A percentile compares a stretch with the other conserved stretches of the same genome.
Evolutionary conservation across 495 filamentous ascomycete species (phyloP).

Genomic region (Thermothielavioides terrestris): DNA sequence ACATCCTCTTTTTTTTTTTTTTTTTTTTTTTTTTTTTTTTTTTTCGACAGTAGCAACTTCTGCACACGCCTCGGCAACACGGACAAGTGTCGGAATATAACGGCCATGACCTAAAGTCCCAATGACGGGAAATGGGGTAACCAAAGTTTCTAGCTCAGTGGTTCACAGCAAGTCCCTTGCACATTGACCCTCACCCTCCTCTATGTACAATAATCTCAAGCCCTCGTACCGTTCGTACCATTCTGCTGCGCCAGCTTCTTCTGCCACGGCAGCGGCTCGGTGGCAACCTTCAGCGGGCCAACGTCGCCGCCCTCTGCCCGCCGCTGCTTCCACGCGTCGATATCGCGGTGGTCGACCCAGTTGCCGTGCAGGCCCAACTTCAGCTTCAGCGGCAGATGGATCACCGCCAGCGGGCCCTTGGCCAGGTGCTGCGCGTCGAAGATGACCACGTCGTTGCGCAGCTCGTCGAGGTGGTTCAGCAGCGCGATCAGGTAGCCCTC

Average conservation of each 20-base stretch:
- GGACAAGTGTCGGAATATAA: too few species aligned
- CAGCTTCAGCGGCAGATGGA: conserved; percentile 39
- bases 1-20: too few species aligned
- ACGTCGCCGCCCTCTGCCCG: conserved; percentile 28
- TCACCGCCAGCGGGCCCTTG: conserved; percentile 37
- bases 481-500: conserved; percentile 49
- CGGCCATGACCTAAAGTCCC: too few species aligned
- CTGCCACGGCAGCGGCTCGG: conserved; percentile 38
- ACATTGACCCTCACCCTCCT: too few species aligned
- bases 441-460: conserved; percentile 44
- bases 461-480: conserved; percentile 44
- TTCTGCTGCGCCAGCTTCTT: conserved; percentile 5
- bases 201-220: not conserved
- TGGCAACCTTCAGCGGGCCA: conserved; percentile 33
- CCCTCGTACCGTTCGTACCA: not conserved
- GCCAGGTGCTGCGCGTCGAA: conserved; percentile 39
- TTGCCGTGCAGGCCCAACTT: conserved; percentile 41
- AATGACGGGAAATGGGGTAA: too few species aligned
- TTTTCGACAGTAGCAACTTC: too few species aligned
- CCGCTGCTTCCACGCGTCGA: conserved; percentile 34
- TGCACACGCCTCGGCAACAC: too few species aligned
- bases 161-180: too few species aligned
- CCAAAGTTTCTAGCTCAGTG: too few species aligned
- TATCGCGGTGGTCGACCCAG: conserved; percentile 39
- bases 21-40: too few species aligned